Conservation (phyloP, 768 basidiomycete genomes). For the Coprinellus aureogranulatus region DNA sequence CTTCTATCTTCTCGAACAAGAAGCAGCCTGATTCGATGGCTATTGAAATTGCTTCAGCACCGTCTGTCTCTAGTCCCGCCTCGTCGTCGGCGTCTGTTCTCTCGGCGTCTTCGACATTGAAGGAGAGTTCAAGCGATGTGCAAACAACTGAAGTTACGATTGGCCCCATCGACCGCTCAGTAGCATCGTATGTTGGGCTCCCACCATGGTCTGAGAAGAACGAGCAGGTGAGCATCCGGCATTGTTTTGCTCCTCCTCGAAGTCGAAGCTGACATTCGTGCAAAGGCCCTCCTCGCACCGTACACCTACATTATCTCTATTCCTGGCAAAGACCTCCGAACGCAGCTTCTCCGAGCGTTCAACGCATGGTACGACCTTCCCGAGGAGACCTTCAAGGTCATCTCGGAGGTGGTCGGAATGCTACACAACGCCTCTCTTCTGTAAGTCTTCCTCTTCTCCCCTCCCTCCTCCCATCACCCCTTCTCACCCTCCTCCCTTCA, state of each 20-base stretch:
- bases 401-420: conserved; percentile 77
- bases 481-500: no score
- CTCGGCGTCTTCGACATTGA: no score
- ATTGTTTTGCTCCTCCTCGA: no score
- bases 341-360: conserved; percentile 79
- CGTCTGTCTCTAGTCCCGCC: no score
- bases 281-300: conserved; percentile 68
- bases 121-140: no score
- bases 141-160: no score
- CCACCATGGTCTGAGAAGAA: not conserved
- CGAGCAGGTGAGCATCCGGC: no score
- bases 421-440: conserved; percentile 83
- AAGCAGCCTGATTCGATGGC: not conserved
- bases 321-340: conserved; percentile 85
- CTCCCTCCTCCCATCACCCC: not conserved
- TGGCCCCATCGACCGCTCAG: not conserved
- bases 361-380: conserved; percentile 82
- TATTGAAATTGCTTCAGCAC: not conserved
- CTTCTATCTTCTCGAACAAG: not conserved
- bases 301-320: conserved; percentile 71
- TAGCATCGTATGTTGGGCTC: not conserved
- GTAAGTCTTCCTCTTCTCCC: conserved; percentile 38
- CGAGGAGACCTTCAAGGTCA: conserved; percentile 55
- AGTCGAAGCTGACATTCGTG: no score
- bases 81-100: no score